Evolutionary conservation across 495 filamentous ascomycete genomes (phyloP).

Genomic region (Hypoxylon intermedium): DNA sequence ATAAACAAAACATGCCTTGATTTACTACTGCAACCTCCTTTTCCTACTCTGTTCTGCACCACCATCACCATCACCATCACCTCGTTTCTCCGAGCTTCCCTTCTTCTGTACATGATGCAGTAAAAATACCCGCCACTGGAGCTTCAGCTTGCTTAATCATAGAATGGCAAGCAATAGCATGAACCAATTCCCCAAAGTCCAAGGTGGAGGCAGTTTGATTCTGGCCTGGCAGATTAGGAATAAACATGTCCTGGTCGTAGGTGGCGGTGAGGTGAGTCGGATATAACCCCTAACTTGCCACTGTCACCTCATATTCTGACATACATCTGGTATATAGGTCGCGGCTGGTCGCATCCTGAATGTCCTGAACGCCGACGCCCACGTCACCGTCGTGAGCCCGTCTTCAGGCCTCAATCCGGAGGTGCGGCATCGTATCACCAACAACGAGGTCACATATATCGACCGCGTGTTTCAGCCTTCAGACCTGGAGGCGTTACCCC

Average conservation of each 20-base stretch:
- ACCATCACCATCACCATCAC: neutral
- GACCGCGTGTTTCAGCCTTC: constrained; percentile 81
- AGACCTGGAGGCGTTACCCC: constrained; percentile 69
- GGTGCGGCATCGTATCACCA: constrained; percentile 78
- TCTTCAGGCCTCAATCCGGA: constrained; percentile 82
- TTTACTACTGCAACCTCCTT: constrained; percentile 8
- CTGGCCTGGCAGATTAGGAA: constrained; percentile 91
- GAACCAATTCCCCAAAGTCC: constrained; percentile 72
- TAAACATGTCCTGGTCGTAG: constrained; percentile 84
- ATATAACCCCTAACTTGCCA: neutral
- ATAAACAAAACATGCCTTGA: constrained; percentile 28
- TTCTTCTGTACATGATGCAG: constrained; percentile 21
- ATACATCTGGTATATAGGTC: constrained; percentile 65
- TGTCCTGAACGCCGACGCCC: constrained; percentile 91
- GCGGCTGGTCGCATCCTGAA: constrained; percentile 92
- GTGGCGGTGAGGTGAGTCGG: constrained; percentile 82
- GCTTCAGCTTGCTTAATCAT: constrained; percentile 18
- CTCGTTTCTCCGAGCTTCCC: neutral
- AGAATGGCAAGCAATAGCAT: constrained; percentile 54
- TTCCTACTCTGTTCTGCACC: constrained; percentile 1
- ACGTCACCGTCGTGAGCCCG: constrained; percentile 84
- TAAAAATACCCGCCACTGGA: constrained; percentile 7
- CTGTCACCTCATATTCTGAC: neutral
- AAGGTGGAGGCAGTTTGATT: constrained; percentile 90
- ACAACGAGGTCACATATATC: constrained; percentile 75